Percentiles rank a stretch among this genome's conserved stretches.
phyloP scores from a whole-genome alignment of 2,329 filamentous ascomycete species.

The Talaromyces sp. region DNA sequence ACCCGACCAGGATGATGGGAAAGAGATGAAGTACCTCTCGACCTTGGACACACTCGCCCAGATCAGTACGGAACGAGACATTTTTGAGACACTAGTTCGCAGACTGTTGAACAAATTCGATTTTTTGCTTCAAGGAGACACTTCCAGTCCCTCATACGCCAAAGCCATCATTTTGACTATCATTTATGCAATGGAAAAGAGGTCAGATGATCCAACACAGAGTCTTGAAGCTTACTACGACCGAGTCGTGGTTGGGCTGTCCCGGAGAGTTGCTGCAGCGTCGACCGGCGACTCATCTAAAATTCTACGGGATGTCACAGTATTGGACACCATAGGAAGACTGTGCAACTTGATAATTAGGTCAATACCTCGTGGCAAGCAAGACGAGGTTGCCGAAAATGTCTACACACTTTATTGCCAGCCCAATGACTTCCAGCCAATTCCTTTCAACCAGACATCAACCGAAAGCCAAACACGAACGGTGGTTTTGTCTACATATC shows the following conservation, averaged over 20 bases:
- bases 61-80: constrained; percentile 55
- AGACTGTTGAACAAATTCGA: constrained; percentile 59
- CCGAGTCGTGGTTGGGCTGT: constrained; percentile 45
- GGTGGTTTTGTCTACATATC: constrained; percentile 52
- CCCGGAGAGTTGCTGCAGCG: constrained; percentile 33
- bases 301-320: constrained; percentile 44
- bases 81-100: constrained; percentile 59
- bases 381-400: constrained; percentile 47
- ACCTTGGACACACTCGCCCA: constrained; percentile 60
- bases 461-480: constrained; percentile 35
- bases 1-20: constrained; percentile 50
- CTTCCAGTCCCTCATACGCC: constrained; percentile 48
- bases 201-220: constrained; percentile 36
- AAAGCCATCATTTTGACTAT: constrained; percentile 55
- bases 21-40: constrained; percentile 43
- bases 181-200: constrained; percentile 55
- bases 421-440: constrained; percentile 24
- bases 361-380: constrained; percentile 47
- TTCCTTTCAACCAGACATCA: constrained; percentile 28
- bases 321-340: constrained; percentile 55
- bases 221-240: constrained; percentile 43
- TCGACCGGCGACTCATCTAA: constrained; percentile 27
- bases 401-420: constrained; percentile 47
- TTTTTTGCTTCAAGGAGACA: constrained; percentile 44
- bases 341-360: constrained; percentile 56